phyloP scores from a whole-genome alignment of 108 stramenopile species.

The Nitzschia palea region DNA sequence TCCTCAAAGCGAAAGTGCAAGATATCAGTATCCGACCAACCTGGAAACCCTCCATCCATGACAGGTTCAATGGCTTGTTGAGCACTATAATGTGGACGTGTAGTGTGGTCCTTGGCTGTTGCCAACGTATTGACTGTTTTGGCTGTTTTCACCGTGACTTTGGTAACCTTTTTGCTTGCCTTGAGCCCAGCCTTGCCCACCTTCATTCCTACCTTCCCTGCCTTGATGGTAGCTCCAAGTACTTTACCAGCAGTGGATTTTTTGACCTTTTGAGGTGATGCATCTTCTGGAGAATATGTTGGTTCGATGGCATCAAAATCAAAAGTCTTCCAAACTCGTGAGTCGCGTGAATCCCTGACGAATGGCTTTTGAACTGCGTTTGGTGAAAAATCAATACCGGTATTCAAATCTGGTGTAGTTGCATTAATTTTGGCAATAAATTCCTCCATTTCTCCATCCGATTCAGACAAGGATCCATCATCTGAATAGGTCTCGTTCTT shows the following conservation, averaged over 20 bases:
- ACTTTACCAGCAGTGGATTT: constrained; percentile 10
- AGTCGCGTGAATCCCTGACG: too few species aligned
- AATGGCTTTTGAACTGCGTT: too few species aligned
- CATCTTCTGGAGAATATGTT: not conserved
- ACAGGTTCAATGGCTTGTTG: constrained; percentile 3
- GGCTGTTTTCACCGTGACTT: not conserved
- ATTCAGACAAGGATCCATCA: not conserved
- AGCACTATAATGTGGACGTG: not conserved
- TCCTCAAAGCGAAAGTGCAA: constrained; percentile 34
- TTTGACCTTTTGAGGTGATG: not conserved
- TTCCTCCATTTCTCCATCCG: not conserved
- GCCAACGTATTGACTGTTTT: constrained; percentile 21
- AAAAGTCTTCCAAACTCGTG: too few species aligned
- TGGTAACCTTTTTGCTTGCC: constrained; percentile 1
- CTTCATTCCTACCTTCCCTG: constrained; percentile 2
- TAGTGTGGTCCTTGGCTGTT: constrained; percentile 23
- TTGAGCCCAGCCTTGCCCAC: constrained; percentile 4
- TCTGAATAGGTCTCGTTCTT: not conserved
- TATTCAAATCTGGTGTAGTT: too few species aligned
- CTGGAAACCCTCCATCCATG: constrained; percentile 11
- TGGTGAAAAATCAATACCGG: too few species aligned
- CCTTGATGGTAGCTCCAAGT: constrained; percentile 14
- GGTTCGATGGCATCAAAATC: constrained; percentile 1
- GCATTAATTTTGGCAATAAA: not conserved
- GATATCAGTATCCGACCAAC: constrained; percentile 35